phyloP scores from a whole-genome alignment of 768 basidiomycete genomes.

The Pleurotus giganteus region DNA sequence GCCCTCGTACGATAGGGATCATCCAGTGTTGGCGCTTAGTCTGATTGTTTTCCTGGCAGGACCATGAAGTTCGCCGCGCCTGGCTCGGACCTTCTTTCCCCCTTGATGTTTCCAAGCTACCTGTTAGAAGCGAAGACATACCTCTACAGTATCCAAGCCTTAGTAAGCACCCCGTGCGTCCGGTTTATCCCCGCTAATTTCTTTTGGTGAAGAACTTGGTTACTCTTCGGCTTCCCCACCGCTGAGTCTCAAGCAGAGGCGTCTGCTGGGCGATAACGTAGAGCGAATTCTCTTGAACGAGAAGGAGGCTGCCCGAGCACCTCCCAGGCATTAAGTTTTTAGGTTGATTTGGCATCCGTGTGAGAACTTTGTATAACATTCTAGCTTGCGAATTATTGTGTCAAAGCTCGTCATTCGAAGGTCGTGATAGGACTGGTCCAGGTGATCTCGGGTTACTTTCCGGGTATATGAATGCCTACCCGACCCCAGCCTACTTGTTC shows the following conservation, averaged over 20 bases:
- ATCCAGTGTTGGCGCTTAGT: no score
- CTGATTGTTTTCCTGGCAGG: slow-evolving; percentile 46
- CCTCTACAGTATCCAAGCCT: slow-evolving; percentile 69
- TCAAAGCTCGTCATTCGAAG: neutral
- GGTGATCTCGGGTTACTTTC: no score
- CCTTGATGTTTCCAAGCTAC: slow-evolving; percentile 58
- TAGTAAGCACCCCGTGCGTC: slow-evolving; percentile 35
- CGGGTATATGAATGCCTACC: no score
- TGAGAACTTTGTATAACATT: neutral
- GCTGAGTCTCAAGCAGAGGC: slow-evolving; percentile 59
- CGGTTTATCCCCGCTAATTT: neutral
- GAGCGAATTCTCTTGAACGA: slow-evolving; percentile 59
- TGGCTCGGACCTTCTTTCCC: slow-evolving; percentile 77
- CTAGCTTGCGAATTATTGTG: neutral
- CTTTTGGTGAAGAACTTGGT: slow-evolving; percentile 50
- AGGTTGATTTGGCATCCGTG: neutral
- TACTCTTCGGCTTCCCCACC: slow-evolving; percentile 55
- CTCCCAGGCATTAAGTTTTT: slow-evolving; percentile 27
- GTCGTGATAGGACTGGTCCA: no score
- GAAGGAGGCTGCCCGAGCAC: slow-evolving; percentile 68
- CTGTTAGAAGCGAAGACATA: slow-evolving; percentile 47
- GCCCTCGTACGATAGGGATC: slow-evolving; percentile 21
- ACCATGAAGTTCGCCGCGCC: slow-evolving; percentile 66
- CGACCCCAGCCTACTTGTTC: no score
- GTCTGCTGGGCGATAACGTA: slow-evolving; percentile 56